Percentiles rank a stretch among this genome's conserved stretches.
These are phyloP conservation scores for Plasmodium coatneyi DNA, from an alignment of 169 alveolate genomes.

Conservation along the genomic window DNA sequence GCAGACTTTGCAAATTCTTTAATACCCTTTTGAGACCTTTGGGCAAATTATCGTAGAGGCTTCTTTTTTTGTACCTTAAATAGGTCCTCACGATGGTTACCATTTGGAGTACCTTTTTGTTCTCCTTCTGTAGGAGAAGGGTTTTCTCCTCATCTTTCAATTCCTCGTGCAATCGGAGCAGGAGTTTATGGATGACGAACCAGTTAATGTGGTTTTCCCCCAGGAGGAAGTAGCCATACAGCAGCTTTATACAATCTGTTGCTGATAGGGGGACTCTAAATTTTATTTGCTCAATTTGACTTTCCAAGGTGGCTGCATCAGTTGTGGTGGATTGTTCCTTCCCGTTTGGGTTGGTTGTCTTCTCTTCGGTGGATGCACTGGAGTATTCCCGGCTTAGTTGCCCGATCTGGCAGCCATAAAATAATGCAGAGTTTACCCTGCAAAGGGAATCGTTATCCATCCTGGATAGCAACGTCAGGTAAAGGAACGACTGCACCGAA, in stretches of 20 bases:
- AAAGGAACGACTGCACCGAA: constrained; percentile 23
- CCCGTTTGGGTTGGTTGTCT: neutral
- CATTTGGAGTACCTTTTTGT: constrained; percentile 10
- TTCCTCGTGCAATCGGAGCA: neutral
- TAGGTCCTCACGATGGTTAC: constrained; percentile 28
- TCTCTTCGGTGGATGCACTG: neutral
- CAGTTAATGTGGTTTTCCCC: constrained; percentile 58
- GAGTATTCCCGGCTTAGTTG: neutral
- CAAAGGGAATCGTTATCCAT: neutral
- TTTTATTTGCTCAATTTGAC: neutral
- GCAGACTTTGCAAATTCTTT: constrained; percentile 2
- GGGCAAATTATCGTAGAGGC: constrained; percentile 35
- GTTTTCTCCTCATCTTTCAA: constrained; percentile 16
- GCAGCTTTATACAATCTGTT: constrained; percentile 10
- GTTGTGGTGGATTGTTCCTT: neutral
- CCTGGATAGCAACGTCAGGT: constrained; percentile 20
- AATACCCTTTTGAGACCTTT: constrained; percentile 26
- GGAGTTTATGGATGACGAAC: constrained; percentile 29
- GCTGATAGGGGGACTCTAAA: constrained; percentile 11
- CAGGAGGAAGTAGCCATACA: constrained; percentile 24
- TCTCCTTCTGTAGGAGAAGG: neutral
- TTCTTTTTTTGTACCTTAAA: constrained; percentile 47
- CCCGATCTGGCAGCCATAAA: neutral
- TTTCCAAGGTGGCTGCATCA: neutral
- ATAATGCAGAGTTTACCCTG: neutral